Evolutionary conservation across 768 basidiomycete genomes (phyloP).

Genomic region (Boletus subparvulus): DNA sequence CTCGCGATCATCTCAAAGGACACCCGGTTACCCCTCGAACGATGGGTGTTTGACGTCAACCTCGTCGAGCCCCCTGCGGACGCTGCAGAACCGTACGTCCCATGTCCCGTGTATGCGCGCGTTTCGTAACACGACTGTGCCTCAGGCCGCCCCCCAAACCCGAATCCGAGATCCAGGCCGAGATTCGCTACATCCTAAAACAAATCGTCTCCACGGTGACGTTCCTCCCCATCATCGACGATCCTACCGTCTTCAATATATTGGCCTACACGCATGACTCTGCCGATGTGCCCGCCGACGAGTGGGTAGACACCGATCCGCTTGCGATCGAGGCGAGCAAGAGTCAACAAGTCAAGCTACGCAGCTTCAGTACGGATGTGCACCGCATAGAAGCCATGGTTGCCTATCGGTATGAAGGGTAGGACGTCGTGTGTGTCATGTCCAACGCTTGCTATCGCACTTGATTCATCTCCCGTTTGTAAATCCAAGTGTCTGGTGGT

Average conservation of each 20-base stretch:
- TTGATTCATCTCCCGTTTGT: slow-evolving; percentile 1
- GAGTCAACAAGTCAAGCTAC: slow-evolving; percentile 90
- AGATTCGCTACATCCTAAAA: slow-evolving; percentile 96
- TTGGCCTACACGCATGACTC: slow-evolving; percentile 93
- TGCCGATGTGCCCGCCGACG: slow-evolving; percentile 85
- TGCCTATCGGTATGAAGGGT: slow-evolving; percentile 91
- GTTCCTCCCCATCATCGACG: slow-evolving; percentile 92
- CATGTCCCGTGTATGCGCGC: neutral
- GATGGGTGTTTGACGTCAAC: slow-evolving; percentile 98
- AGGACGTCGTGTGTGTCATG: slow-evolving; percentile 13
- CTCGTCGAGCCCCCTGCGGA: slow-evolving; percentile 65
- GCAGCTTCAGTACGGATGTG: slow-evolving; percentile 97
- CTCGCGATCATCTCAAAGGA: slow-evolving; percentile 96
- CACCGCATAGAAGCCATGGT: slow-evolving; percentile 98
- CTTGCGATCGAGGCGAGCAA: slow-evolving; percentile 91
- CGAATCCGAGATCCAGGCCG: slow-evolving; percentile 89
- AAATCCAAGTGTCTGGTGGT: neutral
- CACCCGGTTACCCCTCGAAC: slow-evolving; percentile 84
- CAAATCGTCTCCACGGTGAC: slow-evolving; percentile 98
- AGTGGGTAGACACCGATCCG: slow-evolving; percentile 96
- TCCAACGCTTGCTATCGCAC: neutral
- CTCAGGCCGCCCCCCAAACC: slow-evolving; percentile 60
- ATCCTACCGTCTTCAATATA: slow-evolving; percentile 96
- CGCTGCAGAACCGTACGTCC: slow-evolving; percentile 49
- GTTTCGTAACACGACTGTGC: neutral